Evolutionary conservation across 177 flowering plant genomes (phyloP).

Genomic region (Tripterygium wilfordii): DNA sequence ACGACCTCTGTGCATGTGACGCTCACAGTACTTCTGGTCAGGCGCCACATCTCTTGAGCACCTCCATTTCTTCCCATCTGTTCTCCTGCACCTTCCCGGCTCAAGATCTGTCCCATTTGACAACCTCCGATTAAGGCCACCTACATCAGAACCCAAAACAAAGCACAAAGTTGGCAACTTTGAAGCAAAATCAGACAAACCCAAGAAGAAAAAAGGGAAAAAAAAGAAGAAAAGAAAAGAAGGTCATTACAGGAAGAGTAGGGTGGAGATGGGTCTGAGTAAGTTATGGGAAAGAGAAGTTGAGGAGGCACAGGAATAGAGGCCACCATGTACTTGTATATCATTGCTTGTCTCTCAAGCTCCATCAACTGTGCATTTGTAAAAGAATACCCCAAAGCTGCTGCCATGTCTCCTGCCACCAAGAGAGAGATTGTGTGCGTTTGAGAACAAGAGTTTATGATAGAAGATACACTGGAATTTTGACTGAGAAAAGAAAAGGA

Average conservation of each 20-base stretch:
- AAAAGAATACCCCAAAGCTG: slow-evolving; percentile 33
- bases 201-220: neutral
- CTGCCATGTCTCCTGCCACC: slow-evolving; percentile 13
- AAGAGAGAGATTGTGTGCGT: too few species aligned
- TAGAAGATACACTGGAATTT: too few species aligned
- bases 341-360: slow-evolving; percentile 47
- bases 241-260: slow-evolving; percentile 8
- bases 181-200: neutral
- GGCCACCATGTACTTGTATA: slow-evolving; percentile 41
- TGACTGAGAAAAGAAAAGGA: neutral
- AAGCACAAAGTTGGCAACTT: slow-evolving; percentile 1
- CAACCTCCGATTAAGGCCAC: slow-evolving; percentile 13
- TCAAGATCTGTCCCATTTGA: slow-evolving; percentile 21
- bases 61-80: slow-evolving; percentile 62
- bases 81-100: slow-evolving; percentile 47
- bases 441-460: too few species aligned
- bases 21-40: slow-evolving; percentile 55
- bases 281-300: slow-evolving; percentile 24
- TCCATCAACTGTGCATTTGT: slow-evolving; percentile 43
- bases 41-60: slow-evolving; percentile 55
- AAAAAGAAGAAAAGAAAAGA: neutral
- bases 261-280: slow-evolving; percentile 3
- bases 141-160: neutral
- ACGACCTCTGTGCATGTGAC: slow-evolving; percentile 51
- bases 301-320: slow-evolving; percentile 44